These are phyloP conservation scores for Cryptococcus sp. DNA, from an alignment of 1,284 basidiomycete genomes.

Conservation along the genomic window DNA sequence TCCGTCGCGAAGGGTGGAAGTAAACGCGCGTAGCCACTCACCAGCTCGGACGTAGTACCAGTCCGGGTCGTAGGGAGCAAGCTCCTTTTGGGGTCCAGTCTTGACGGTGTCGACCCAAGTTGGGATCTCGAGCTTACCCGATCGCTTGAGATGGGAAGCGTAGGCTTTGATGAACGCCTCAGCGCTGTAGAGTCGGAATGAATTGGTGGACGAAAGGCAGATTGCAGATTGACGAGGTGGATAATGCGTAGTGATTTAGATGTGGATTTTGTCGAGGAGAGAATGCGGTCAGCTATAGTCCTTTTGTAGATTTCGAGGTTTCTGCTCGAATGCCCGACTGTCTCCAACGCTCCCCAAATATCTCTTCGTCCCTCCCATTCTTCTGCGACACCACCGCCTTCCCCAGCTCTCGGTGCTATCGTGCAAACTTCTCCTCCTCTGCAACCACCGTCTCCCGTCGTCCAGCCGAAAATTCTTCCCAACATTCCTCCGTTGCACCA, in stretches of 20 bases:
- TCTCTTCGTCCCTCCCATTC: too few species aligned
- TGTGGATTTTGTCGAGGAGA: neutral
- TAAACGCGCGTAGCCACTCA: constrained; percentile 52
- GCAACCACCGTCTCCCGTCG: too few species aligned
- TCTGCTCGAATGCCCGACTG: neutral
- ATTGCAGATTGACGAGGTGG: neutral
- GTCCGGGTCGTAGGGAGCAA: constrained; percentile 97
- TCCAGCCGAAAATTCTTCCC: too few species aligned
- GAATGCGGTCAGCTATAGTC: constrained; percentile 4
- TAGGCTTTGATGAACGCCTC: constrained; percentile 72
- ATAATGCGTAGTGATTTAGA: neutral
- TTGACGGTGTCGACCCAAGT: constrained; percentile 99
- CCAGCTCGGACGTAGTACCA: constrained; percentile 99
- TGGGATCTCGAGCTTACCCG: constrained; percentile 86
- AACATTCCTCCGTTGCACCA: too few species aligned
- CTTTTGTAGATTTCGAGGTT: neutral
- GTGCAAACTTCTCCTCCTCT: neutral
- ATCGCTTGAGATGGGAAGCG: constrained; percentile 66
- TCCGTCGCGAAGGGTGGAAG: too few species aligned
- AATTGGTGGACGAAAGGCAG: constrained; percentile 4
- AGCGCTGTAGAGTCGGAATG: too few species aligned
- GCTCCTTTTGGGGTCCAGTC: constrained; percentile 96
- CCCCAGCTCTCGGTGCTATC: neutral
- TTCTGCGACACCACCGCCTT: too few species aligned
- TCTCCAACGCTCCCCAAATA: neutral